Evolutionary conservation across 768 basidiomycete species (phyloP), one percentile per base, ranked within the genome.

Genomic region (Xerocomellus intermedius): DNA sequence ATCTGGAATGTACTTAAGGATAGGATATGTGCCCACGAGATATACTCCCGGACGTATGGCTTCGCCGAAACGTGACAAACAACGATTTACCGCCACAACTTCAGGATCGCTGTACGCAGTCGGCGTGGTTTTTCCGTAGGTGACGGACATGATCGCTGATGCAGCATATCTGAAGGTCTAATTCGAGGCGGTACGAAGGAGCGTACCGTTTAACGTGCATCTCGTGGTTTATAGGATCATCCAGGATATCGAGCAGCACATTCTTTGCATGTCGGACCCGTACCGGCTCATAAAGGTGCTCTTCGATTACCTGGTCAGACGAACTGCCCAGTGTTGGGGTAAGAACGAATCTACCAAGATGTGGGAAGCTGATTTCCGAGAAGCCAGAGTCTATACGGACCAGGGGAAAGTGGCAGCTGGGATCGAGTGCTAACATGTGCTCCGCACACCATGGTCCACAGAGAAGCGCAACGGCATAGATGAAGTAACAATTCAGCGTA

Each of bases 121-220:
- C 9, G 74, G 74, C 0, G 73, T 72, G 10, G 60, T 68, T 58
- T 76, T 77, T 1, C 76, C 76, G 43, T 76, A 77, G 9, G 73
- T 74, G 28, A 77, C 61, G 12, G 67, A 58, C 64, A 77, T 65
- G 42, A 75, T 67, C 16, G 75, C 63, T 10, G 70, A 73, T n/a
- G 74, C 74, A 7, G 74, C 71, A 52, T 73, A 77, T 42, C 74
- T 76, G 2, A 26, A 0, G 21, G n/a, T 36, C 36, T 48, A 24
- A 22, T 28, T 37, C 24, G 3, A 22, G 3, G 5, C 33, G 33
- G 33, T 13, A 13, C 12, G 1, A 12, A 47, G 21, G 4, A 4
- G 0, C 13, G 55, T 50, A 74, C 75, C 69, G 62, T 50, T 62
- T 68, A 3, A 60, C 66, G 36, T 77, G 76, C 46, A 65, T 62